Evolutionary conservation across 2,329 filamentous ascomycete species (phyloP).

Genomic region (Verticillium klebahnii): DNA sequence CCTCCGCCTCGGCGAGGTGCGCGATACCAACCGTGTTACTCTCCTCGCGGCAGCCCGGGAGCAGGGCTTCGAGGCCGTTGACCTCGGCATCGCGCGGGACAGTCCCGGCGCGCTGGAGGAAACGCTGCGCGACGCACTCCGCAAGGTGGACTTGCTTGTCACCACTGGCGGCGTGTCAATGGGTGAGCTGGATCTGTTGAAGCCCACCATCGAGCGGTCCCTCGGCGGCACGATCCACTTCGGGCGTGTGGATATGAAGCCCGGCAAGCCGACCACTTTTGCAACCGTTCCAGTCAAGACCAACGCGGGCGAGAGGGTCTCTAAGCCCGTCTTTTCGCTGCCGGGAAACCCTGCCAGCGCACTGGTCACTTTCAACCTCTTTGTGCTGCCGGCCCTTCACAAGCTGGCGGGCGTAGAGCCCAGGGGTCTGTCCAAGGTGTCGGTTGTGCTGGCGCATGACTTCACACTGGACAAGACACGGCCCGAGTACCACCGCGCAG

Average conservation of each 20-base stretch:
- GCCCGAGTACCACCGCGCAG: slow-evolving; percentile 85
- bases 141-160: slow-evolving; percentile 74
- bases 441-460: slow-evolving; percentile 67
- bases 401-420: slow-evolving; percentile 65
- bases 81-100: slow-evolving; percentile 81
- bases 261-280: slow-evolving; percentile 95
- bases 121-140: slow-evolving; percentile 69
- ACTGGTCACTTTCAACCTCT: slow-evolving; percentile 88
- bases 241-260: slow-evolving; percentile 95
- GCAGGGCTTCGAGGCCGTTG: slow-evolving; percentile 73
- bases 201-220: slow-evolving; percentile 87
- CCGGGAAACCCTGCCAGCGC: slow-evolving; percentile 94
- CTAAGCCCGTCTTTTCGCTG: slow-evolving; percentile 78
- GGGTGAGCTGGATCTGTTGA: slow-evolving; percentile 95
- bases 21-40: slow-evolving; percentile 89
- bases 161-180: slow-evolving; percentile 95
- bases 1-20: slow-evolving; percentile 75
- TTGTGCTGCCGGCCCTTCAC: slow-evolving; percentile 84
- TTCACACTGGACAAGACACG: slow-evolving; percentile 70
- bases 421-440: slow-evolving; percentile 66
- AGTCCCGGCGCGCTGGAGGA: slow-evolving; percentile 70
- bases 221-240: slow-evolving; percentile 94
- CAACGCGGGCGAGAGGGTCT: slow-evolving; percentile 50
- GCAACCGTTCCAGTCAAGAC: slow-evolving; percentile 73
- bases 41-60: slow-evolving; percentile 72